Percentiles rank a stretch among this genome's conserved stretches.
Evolutionary conservation across 768 basidiomycete genomes (phyloP).

Genomic region (Boletus reticulatus): DNA sequence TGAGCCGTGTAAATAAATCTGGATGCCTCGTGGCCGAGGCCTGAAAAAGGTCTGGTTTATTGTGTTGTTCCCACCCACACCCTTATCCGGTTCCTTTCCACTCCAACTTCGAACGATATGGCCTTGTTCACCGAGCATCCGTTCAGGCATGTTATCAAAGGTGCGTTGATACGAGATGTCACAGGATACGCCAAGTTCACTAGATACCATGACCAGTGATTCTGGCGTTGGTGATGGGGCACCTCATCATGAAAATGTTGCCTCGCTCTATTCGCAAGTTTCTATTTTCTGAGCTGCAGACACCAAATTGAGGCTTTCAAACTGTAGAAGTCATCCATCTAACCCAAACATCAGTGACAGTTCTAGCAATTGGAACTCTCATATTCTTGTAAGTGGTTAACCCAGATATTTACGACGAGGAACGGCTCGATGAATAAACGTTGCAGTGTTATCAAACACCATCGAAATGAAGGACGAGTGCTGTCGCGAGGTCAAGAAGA

Average conservation of each 20-base stretch:
- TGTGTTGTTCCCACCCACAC: slow-evolving; percentile 26
- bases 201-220: slow-evolving; percentile 36
- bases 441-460: slow-evolving; percentile 64
- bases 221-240: slow-evolving; percentile 46
- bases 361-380: slow-evolving; percentile 62
- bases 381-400: slow-evolving; percentile 56
- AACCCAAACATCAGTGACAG: slow-evolving; percentile 72
- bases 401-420: neutral
- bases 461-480: slow-evolving; percentile 53
- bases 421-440: neutral
- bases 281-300: slow-evolving; percentile 1
- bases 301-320: slow-evolving; percentile 10
- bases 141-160: slow-evolving; percentile 32
- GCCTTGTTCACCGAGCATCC: slow-evolving; percentile 32
- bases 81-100: slow-evolving; percentile 17
- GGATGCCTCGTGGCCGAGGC: slow-evolving; percentile 28
- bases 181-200: slow-evolving; percentile 7
- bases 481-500: slow-evolving; percentile 74
- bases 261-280: slow-evolving; percentile 34
- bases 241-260: slow-evolving; percentile 51
- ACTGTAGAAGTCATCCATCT: slow-evolving; percentile 57
- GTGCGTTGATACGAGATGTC: slow-evolving; percentile 13
- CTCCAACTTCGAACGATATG: slow-evolving; percentile 23
- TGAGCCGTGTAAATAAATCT: slow-evolving; percentile 4
- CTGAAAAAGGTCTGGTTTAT: slow-evolving; percentile 20